A percentile compares a stretch with the other conserved stretches of the same genome.
These are phyloP conservation scores for Lasiosphaeriaceae sp. DNA, from an alignment of 495 filamentous ascomycete genomes.

Conservation along the genomic window DNA sequence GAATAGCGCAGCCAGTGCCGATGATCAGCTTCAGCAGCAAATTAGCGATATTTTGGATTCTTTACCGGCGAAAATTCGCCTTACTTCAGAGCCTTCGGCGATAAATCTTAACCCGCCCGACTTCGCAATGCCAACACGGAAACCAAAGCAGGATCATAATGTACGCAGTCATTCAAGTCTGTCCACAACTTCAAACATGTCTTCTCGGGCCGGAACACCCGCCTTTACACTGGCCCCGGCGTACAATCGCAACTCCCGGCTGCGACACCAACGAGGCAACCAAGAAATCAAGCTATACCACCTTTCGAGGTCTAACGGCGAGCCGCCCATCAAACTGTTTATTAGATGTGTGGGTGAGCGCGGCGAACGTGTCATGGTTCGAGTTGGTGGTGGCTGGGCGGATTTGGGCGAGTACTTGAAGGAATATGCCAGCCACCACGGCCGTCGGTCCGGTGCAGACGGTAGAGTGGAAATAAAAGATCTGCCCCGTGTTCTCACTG, in stretches of 20 bases:
- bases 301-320: constrained; percentile 75
- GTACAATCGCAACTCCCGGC: constrained; percentile 38
- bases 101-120: constrained; percentile 47
- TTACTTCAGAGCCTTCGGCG: constrained; percentile 52
- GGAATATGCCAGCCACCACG: constrained; percentile 88
- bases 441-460: constrained; percentile 47
- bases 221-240: constrained; percentile 69
- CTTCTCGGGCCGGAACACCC: constrained; percentile 58
- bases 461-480: constrained; percentile 59
- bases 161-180: constrained; percentile 40
- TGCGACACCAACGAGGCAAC: constrained; percentile 42
- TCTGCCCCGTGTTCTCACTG: constrained; percentile 29
- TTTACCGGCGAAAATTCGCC: constrained; percentile 74
- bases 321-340: constrained; percentile 86
- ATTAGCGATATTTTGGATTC: constrained; percentile 78
- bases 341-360: constrained; percentile 86
- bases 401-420: constrained; percentile 92
- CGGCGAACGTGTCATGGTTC: constrained; percentile 94
- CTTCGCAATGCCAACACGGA: constrained; percentile 40
- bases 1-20: constrained; percentile 33
- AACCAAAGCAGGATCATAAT: constrained; percentile 31
- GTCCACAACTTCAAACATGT: constrained; percentile 32
- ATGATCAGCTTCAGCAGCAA: constrained; percentile 76
- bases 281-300: constrained; percentile 87
- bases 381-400: constrained; percentile 94